Conservation (phyloP, 257 asterid species). For the Prunella vulgaris region DNA sequence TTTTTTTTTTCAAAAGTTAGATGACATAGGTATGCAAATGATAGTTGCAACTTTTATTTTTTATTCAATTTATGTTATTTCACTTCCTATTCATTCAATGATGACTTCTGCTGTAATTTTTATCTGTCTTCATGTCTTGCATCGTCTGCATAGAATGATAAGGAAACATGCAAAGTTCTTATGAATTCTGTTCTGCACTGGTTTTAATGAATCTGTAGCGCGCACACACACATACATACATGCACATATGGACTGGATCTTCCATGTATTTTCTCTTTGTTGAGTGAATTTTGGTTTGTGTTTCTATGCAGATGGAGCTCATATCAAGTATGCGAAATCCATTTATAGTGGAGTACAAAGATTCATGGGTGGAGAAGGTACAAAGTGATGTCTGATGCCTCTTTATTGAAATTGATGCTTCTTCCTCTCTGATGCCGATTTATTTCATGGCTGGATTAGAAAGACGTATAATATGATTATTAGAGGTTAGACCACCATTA, state of each 20-base stretch:
- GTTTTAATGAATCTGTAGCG: neutral
- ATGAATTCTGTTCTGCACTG: neutral
- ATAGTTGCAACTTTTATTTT: neutral
- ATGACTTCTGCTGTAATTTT: neutral
- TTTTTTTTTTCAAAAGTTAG: neutral
- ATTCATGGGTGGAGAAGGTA: conserved; percentile 98
- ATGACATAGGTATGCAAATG: neutral
- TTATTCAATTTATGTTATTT: neutral
- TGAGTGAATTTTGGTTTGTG: neutral
- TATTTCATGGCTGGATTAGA: conserved; percentile 1
- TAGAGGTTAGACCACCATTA: neutral
- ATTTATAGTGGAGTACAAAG: conserved; percentile 89
- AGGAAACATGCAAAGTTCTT: neutral
- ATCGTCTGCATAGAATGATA: neutral
- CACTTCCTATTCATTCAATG: neutral
- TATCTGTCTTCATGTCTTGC: neutral
- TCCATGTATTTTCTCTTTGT: neutral
- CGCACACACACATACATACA: neutral
- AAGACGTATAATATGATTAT: neutral
- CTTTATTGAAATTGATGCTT: neutral
- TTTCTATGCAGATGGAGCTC: conserved; percentile 68
- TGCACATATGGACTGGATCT: neutral
- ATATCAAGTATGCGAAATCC: conserved; percentile 78
- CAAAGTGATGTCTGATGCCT: conserved; percentile 10
- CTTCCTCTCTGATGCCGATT: neutral